Conservation (phyloP, 371 early-diverging fungal genomes). For the Actinomucor elegans region DNA sequence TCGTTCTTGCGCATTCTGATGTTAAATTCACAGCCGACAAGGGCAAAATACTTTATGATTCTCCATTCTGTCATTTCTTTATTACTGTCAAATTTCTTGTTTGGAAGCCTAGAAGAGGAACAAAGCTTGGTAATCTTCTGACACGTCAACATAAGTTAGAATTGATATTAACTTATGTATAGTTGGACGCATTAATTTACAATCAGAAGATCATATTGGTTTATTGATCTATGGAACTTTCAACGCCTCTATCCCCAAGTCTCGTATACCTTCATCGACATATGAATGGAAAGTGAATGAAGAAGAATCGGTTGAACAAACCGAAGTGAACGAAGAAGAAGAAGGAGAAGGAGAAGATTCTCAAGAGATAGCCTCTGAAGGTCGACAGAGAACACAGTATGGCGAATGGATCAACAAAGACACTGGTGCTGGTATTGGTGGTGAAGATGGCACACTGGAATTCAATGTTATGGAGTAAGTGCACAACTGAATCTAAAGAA, state of each 20-base stretch:
- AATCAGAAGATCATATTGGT: slow-evolving; percentile 95
- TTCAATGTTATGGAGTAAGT: slow-evolving; percentile 67
- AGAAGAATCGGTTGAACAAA: slow-evolving; percentile 30
- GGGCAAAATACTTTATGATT: slow-evolving; percentile 80
- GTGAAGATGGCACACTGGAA: slow-evolving; percentile 56
- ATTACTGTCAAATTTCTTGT: slow-evolving; percentile 71
- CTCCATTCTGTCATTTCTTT: slow-evolving; percentile 81
- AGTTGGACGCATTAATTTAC: slow-evolving; percentile 89
- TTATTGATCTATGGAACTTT: slow-evolving; percentile 89
- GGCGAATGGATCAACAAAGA: slow-evolving; percentile 62
- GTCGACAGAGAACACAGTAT: slow-evolving; percentile 44
- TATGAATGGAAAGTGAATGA: slow-evolving; percentile 69
- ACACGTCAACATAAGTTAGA: not conserved
- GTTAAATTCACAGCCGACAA: slow-evolving; percentile 57
- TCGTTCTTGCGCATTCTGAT: slow-evolving; percentile 81
- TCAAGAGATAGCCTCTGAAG: slow-evolving; percentile 21
- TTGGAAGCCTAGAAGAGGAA: slow-evolving; percentile 81
- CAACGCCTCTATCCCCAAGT: slow-evolving; percentile 91
- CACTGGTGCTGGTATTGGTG: slow-evolving; percentile 56
- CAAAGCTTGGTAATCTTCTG: slow-evolving; percentile 66
- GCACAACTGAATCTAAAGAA: too few relatives aligned
- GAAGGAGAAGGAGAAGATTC: slow-evolving; percentile 18
- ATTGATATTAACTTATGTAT: slow-evolving; percentile 7
- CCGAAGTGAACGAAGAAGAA: slow-evolving; percentile 36
- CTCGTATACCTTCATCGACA: slow-evolving; percentile 71